A percentile compares a stretch with the other conserved stretches of the same genome.
Conservation (phyloP, 768 basidiomycete species). For the Boletus eberwhitei region DNA sequence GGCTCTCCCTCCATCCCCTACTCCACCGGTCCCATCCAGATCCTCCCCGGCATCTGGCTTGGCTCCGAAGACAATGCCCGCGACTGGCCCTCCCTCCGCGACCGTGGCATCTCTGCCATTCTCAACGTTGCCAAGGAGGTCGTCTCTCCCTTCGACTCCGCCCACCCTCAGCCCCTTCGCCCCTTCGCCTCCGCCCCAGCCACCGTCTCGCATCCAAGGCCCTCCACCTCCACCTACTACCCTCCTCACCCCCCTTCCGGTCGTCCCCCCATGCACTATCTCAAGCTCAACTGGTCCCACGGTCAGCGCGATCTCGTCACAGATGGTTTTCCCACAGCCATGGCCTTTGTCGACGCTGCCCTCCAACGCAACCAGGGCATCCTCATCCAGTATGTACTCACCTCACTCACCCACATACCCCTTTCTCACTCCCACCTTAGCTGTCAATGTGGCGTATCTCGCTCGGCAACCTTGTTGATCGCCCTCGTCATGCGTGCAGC, state of each 20-base stretch:
- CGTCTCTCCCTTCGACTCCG: conserved; percentile 59
- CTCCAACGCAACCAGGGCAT: conserved; percentile 74
- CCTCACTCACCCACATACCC: conserved; percentile 4
- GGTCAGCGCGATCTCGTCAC: conserved; percentile 87
- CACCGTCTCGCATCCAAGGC: conserved; percentile 38
- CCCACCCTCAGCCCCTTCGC: conserved; percentile 47
- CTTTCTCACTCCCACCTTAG: conserved; percentile 38
- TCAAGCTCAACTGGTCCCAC: conserved; percentile 90
- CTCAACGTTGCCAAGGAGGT: conserved; percentile 96
- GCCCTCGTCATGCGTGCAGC: conserved; percentile 95
- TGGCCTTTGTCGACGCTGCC: conserved; percentile 78
- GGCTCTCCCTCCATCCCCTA: conserved; percentile 65
- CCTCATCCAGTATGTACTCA: conserved; percentile 71
- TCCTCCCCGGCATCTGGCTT: conserved; percentile 84
- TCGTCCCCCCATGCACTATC: conserved; percentile 79
- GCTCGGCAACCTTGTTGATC: conserved; percentile 86
- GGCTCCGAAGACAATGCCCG: conserved; percentile 91
- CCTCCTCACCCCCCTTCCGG: conserved; percentile 65
- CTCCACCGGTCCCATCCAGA: conserved; percentile 73
- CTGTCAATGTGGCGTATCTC: conserved; percentile 92
- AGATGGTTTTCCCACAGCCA: conserved; percentile 73
- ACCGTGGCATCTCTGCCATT: conserved; percentile 73
- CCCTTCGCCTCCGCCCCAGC: conserved; percentile 69
- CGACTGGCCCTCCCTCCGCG: conserved; percentile 68
- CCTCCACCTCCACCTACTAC: conserved; percentile 53